Conservation (phyloP, 208 protist genomes). For the Leptomonas seymouri region DNA sequence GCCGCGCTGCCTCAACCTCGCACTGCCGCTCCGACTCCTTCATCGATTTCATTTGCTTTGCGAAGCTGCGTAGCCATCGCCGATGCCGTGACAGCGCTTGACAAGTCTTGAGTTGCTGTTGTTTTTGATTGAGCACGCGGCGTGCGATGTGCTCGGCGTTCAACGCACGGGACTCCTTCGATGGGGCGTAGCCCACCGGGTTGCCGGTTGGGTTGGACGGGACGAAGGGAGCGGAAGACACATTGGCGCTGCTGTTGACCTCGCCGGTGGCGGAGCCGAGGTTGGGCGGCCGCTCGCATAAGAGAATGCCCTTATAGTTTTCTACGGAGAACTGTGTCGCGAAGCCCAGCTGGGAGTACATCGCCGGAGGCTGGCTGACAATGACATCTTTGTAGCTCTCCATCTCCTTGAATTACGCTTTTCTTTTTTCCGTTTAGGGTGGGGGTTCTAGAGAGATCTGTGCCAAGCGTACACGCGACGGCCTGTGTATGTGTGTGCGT, state of each 20-base stretch:
- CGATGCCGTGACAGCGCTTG: conserved; percentile 73
- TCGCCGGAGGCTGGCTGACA: conserved; percentile 81
- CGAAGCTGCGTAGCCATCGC: conserved; percentile 87
- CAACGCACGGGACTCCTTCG: conserved; percentile 51
- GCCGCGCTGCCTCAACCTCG: conserved; percentile 66
- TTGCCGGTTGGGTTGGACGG: conserved; percentile 57
- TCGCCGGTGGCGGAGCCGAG: conserved; percentile 28
- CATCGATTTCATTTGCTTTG: conserved; percentile 81
- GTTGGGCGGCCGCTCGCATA: conserved; percentile 76
- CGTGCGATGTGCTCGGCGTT: conserved; percentile 47
- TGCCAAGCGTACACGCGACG: background rate
- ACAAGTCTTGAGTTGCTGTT: conserved; percentile 44
- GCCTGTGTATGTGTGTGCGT: background rate
- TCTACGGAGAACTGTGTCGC: conserved; percentile 63
- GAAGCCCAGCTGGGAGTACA: conserved; percentile 56
- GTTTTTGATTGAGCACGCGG: conserved; percentile 58
- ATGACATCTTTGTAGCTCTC: conserved; percentile 92
- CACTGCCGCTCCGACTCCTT: conserved; percentile 68
- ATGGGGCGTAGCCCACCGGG: conserved; percentile 68
- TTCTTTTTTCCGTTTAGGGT: background rate
- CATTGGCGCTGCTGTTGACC: conserved; percentile 1
- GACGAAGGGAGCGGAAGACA: conserved; percentile 44
- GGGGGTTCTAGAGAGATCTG: too few relatives aligned
- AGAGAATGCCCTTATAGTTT: conserved; percentile 93
- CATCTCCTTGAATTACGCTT: conserved; percentile 32